A percentile compares a stretch with the other conserved stretches of the same genome.
phyloP scores from a whole-genome alignment of 768 basidiomycete genomes.

The Steccherinum ochraceum region DNA sequence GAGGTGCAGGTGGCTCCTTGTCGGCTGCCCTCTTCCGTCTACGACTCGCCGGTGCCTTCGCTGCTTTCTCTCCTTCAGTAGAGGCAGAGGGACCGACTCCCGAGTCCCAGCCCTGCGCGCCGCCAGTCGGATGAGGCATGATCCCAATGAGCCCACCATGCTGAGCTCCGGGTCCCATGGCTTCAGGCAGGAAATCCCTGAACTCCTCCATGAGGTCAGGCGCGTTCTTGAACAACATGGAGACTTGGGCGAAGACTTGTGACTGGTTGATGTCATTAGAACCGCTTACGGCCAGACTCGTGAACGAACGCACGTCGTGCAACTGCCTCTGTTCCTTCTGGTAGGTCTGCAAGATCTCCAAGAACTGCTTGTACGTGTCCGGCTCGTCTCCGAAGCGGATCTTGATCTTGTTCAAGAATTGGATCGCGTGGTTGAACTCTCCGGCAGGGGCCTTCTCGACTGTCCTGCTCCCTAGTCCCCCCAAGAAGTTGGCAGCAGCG shows the following conservation, averaged over 20 bases:
- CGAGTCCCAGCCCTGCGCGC: conserved; percentile 9
- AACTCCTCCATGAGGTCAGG: conserved; percentile 77
- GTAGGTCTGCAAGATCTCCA: conserved; percentile 84
- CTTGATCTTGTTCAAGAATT: conserved; percentile 99
- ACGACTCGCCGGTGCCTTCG: conserved; percentile 33
- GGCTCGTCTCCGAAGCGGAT: conserved; percentile 80
- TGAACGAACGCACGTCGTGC: conserved; percentile 51
- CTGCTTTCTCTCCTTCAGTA: conserved; percentile 13
- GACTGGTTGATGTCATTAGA: conserved; percentile 30
- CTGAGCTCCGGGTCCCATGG: conserved; percentile 35
- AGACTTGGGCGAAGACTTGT: conserved; percentile 78
- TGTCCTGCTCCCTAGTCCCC: conserved; percentile 37
- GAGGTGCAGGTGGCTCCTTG: conserved; percentile 58
- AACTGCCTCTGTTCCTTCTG: conserved; percentile 70
- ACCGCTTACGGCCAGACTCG: not conserved
- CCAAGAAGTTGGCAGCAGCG: conserved; percentile 53
- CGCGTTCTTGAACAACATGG: conserved; percentile 73
- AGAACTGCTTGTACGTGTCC: conserved; percentile 88
- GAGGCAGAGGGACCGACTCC: conserved; percentile 25
- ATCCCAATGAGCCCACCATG: conserved; percentile 39
- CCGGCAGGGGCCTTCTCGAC: conserved; percentile 24
- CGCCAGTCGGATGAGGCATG: conserved; percentile 40
- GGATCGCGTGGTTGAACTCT: conserved; percentile 92
- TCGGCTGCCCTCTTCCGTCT: conserved; percentile 60
- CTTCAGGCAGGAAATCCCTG: conserved; percentile 74